Evolutionary conservation across 768 basidiomycete genomes (phyloP).

Genomic region (Leccinum ochraceum): DNA sequence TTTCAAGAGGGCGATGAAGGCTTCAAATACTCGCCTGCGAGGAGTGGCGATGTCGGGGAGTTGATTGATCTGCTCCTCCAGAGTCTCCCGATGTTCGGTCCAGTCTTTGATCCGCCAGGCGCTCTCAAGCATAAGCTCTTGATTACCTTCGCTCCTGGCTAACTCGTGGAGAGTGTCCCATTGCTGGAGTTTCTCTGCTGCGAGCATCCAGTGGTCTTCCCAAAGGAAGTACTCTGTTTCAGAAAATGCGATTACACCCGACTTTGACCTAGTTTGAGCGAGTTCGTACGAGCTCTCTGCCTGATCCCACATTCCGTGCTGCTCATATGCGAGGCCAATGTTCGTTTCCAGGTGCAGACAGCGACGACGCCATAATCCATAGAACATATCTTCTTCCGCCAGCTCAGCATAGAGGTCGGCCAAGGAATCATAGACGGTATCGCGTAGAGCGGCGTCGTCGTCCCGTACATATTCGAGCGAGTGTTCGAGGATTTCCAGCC

Average conservation of each 20-base stretch:
- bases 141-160: constrained; percentile 83
- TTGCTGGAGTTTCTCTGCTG: constrained; percentile 94
- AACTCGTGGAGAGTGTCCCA: constrained; percentile 96
- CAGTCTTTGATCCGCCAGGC: constrained; percentile 96
- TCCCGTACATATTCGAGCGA: constrained; percentile 81
- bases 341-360: constrained; percentile 91
- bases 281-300: constrained; percentile 86
- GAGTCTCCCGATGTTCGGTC: constrained; percentile 71
- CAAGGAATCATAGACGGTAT: constrained; percentile 85
- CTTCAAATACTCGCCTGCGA: constrained; percentile 96
- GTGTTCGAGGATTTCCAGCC: constrained; percentile 79
- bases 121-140: constrained; percentile 91
- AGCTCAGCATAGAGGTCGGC: constrained; percentile 96
- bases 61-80: constrained; percentile 80
- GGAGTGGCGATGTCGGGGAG: constrained; percentile 90
- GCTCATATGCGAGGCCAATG: constrained; percentile 84
- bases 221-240: constrained; percentile 96
- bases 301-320: constrained; percentile 96
- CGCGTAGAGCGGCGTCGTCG: constrained; percentile 76
- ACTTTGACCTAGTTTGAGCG: constrained; percentile 83
- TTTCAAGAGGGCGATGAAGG: constrained; percentile 88
- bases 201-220: constrained; percentile 99
- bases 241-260: constrained; percentile 82
- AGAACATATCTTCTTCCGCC: constrained; percentile 95
- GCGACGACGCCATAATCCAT: constrained; percentile 92